Evolutionary conservation across 257 asterid genomes (phyloP).

Genomic region (Primulina tabacum): DNA sequence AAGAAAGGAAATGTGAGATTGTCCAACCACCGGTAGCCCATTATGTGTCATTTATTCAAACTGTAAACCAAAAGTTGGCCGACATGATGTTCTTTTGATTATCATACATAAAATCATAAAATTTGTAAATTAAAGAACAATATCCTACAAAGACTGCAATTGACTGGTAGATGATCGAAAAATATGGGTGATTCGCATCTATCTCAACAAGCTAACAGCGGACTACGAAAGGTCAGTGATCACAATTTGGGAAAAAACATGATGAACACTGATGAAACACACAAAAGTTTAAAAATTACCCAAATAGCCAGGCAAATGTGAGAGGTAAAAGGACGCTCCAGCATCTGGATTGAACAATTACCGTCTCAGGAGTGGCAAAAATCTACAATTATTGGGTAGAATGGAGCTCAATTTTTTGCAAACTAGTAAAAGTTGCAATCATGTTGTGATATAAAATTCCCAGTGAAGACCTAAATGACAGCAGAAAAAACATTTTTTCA

Average conservation of each 20-base stretch:
- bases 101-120: constrained; percentile 10
- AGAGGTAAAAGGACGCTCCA: constrained; percentile 92
- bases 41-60: not conserved
- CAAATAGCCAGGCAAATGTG: constrained; percentile 89
- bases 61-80: not conserved
- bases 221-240: not conserved
- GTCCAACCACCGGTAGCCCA: constrained; percentile 5
- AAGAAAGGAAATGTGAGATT: constrained; percentile 1
- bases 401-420: constrained; percentile 11
- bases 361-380: constrained; percentile 89
- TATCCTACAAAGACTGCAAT: constrained; percentile 6
- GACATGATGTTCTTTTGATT: not conserved
- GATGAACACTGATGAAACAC: constrained; percentile 5
- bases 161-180: constrained; percentile 17
- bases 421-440: not conserved
- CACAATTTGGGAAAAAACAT: not conserved
- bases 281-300: constrained; percentile 39
- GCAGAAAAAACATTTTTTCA: not conserved
- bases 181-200: not conserved
- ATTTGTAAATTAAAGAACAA: constrained; percentile 1
- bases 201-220: not conserved
- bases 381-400: constrained; percentile 46
- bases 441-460: not conserved
- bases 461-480: not conserved
- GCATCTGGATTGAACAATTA: constrained; percentile 99